A percentile compares a stretch with the other conserved stretches of the same genome.
Conservation (phyloP, 352 stramenopile genomes). For the Phytophthora pisi region DNA sequence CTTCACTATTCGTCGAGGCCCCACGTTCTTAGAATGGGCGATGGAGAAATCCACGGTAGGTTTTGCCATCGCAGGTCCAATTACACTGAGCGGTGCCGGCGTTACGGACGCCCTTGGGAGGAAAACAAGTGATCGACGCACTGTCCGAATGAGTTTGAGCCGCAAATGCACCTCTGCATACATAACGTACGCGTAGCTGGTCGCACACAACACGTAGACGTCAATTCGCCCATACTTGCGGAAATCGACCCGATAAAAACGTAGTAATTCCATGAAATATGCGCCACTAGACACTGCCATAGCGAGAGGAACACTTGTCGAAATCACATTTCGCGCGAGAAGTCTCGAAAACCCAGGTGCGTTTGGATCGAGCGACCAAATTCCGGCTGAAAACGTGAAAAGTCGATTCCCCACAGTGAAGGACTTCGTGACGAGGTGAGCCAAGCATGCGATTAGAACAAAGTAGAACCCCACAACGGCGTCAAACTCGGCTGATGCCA, state of each 20-base stretch:
- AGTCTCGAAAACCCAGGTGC: constrained; percentile 2
- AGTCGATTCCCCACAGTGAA: constrained; percentile 24
- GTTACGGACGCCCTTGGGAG: not conserved
- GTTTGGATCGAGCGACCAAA: constrained; percentile 15
- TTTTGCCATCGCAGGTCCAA: not conserved
- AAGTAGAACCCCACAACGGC: constrained; percentile 35
- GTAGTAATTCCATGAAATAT: constrained; percentile 12
- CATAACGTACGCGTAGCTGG: constrained; percentile 14
- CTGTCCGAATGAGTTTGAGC: not conserved
- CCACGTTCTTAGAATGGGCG: not conserved
- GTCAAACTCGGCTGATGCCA: constrained; percentile 13
- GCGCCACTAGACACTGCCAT: not conserved
- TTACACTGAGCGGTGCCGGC: constrained; percentile 1
- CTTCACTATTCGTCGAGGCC: not conserved
- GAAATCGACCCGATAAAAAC: not conserved
- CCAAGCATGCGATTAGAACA: constrained; percentile 28
- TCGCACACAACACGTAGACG: constrained; percentile 10
- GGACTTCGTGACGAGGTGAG: constrained; percentile 20
- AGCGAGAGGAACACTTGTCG: not conserved
- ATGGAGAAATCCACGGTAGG: not conserved
- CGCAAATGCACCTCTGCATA: constrained; percentile 11
- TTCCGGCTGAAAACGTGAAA: constrained; percentile 13
- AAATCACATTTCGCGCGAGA: constrained; percentile 1
- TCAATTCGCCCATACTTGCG: constrained; percentile 1
- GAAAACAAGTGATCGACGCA: constrained; percentile 9